A percentile compares a stretch with the other conserved stretches of the same genome.
phyloP scores from a whole-genome alignment of 805 yeast species.

The Ogataea trehalophila region DNA sequence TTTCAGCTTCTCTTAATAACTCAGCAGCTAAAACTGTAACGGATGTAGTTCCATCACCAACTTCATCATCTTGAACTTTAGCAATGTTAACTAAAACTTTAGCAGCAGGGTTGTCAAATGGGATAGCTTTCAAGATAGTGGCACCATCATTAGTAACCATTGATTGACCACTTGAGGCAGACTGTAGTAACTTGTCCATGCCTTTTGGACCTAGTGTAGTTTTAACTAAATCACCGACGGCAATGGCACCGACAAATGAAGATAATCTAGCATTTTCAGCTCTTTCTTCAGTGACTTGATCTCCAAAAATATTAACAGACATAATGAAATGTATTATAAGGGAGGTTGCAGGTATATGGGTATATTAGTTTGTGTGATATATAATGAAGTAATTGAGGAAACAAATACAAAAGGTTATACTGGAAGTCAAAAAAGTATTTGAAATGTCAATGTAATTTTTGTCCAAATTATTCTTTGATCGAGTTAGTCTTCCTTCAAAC shows the following conservation, averaged over 20 bases:
- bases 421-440: no score
- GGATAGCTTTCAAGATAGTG: conserved; percentile 88
- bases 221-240: conserved; percentile 96
- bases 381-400: no score
- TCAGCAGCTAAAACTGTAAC: conserved; percentile 92
- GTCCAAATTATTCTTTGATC: not conserved
- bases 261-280: conserved; percentile 98
- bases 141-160: conserved; percentile 98
- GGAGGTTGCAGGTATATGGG: no score
- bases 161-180: conserved; percentile 73
- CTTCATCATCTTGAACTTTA: conserved; percentile 96
- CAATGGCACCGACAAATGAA: conserved; percentile 97
- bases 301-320: conserved; percentile 94
- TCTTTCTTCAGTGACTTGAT: conserved; percentile 95
- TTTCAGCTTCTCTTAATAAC: conserved; percentile 89
- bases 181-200: conserved; percentile 92
- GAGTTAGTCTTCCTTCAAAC: not conserved
- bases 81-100: conserved; percentile 91
- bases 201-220: conserved; percentile 97
- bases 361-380: not conserved
- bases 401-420: no score
- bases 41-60: conserved; percentile 97
- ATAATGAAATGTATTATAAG: conserved; percentile 10
- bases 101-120: conserved; percentile 97
- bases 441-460: no score